Evolutionary conservation across 1,284 basidiomycete species (phyloP).

Genomic region (Microbotryum saponariae): DNA sequence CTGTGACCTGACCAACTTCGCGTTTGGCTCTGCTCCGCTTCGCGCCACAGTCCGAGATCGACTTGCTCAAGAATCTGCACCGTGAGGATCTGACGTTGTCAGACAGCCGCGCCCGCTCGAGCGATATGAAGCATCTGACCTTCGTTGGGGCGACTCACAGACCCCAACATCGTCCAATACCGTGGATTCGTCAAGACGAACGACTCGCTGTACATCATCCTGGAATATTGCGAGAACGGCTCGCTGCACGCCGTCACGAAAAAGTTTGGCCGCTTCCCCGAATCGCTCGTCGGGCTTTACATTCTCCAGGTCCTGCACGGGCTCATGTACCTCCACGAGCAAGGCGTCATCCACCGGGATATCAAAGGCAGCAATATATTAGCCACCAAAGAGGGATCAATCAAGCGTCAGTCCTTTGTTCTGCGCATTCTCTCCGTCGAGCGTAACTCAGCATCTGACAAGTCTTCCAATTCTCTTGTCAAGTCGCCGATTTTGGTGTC

Average conservation of each 20-base stretch:
- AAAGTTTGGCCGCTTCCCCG: slow-evolving; percentile 95
- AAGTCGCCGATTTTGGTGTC: slow-evolving; percentile 38
- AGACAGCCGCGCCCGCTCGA: too few relatives aligned
- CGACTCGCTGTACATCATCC: slow-evolving; percentile 89
- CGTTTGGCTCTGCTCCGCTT: background rate
- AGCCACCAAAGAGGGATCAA: slow-evolving; percentile 95
- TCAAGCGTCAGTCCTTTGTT: slow-evolving; percentile 79
- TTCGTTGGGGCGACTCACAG: slow-evolving; percentile 26
- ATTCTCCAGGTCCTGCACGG: slow-evolving; percentile 86
- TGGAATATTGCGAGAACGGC: slow-evolving; percentile 98
- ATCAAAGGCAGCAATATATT: slow-evolving; percentile 97
- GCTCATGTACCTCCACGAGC: slow-evolving; percentile 87
- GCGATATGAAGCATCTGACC: too few relatives aligned
- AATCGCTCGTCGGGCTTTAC: slow-evolving; percentile 90
- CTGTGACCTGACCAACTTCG: slow-evolving; percentile 3
- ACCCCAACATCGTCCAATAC: slow-evolving; percentile 95
- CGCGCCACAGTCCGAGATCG: slow-evolving; percentile 79
- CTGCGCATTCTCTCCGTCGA: slow-evolving; percentile 51
- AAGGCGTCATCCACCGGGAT: slow-evolving; percentile 96
- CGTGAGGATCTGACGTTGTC: slow-evolving; percentile 18
- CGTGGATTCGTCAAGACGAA: slow-evolving; percentile 93
- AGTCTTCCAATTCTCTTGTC: background rate
- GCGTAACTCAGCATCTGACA: slow-evolving; percentile 36
- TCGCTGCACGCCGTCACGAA: slow-evolving; percentile 91
- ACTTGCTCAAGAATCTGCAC: slow-evolving; percentile 91